Base-by-base conservation (phyloP, 164 flowering plant species). In the Santalum album region DNA sequence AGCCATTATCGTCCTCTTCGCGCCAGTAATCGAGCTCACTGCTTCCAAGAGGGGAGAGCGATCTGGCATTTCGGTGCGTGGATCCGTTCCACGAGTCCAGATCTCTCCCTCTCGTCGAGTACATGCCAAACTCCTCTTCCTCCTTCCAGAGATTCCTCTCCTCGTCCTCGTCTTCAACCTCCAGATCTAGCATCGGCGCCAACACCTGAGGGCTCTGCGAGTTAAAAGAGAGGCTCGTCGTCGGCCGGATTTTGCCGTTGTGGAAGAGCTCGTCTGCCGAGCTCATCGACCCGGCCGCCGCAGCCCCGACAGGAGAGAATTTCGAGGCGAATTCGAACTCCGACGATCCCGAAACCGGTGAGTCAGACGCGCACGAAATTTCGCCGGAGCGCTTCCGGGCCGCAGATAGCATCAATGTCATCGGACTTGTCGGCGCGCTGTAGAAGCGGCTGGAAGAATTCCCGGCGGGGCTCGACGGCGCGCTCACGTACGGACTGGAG, bases 211-310 rank as follows among this genome's bases (percentile, higher is more conserved):
- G 84, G 48, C 72, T 59, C 68, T 75, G 78, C 29, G 81, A 45
- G 59, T 81, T 85, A 25, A 83, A 69, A 7, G 85, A 75, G 0
- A 84, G 73, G 65, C 75, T 78, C 89, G 81, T 77, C 89, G 81
- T 77, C 26, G 94, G 83, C 51, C 85, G 79, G 71, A 85, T 85
- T 83, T 82, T 75, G 18, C 92, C 92, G 65, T 85, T 85, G 22
- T 72, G 58, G 57, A 85, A 85, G 44, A 85, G 61, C 72, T 85
- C 92, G 22, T 85, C 92, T 10, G 92, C 92, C 2, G 87, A 78
- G 42, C 63, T 79, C 85, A 84, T 81, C 17, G 81, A 74, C 39
- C 66, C 80, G 51, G 17, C 39, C 5, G 64, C 52, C 0, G 57
- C 12, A 0, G 69, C 58, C 27, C 60, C 61, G 29, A 27, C 47